These are phyloP conservation scores for Rhinocladiella similis DNA, from an alignment of 2,329 filamentous ascomycete genomes.

Conservation along the genomic window DNA sequence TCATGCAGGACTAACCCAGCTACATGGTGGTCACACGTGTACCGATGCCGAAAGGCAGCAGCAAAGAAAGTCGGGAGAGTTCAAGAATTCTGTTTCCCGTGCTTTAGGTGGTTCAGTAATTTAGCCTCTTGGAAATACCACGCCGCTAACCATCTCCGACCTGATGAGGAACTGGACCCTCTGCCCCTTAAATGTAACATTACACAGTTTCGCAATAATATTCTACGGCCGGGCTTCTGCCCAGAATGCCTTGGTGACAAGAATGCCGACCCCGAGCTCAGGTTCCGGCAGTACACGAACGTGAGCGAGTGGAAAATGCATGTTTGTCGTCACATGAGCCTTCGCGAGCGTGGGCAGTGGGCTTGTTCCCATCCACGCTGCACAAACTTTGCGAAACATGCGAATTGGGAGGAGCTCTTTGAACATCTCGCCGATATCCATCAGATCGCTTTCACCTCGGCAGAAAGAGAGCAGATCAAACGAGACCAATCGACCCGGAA, in stretches of 20 bases:
- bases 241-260: slow-evolving; percentile 3
- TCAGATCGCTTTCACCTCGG: neutral
- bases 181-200: slow-evolving; percentile 6
- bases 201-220: slow-evolving; percentile 2
- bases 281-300: slow-evolving; percentile 4
- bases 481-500: neutral
- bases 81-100: slow-evolving; percentile 7
- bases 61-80: neutral
- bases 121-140: neutral
- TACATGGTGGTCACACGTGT: no score
- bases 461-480: slow-evolving; percentile 4
- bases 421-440: slow-evolving; percentile 6
- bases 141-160: neutral
- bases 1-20: neutral
- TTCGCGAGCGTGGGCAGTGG: neutral
- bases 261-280: neutral
- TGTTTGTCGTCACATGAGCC: neutral
- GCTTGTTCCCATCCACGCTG: slow-evolving; percentile 4
- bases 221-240: slow-evolving; percentile 4
- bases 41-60: slow-evolving; percentile 1
- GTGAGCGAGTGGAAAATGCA: slow-evolving; percentile 6
- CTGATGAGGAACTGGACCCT: neutral
- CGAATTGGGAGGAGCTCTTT: neutral
- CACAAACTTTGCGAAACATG: neutral
- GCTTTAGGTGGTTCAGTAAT: slow-evolving; percentile 2